Base-by-base conservation (phyloP, 73 alveolate genomes). In the Tetrahymena elliotti region DNA sequence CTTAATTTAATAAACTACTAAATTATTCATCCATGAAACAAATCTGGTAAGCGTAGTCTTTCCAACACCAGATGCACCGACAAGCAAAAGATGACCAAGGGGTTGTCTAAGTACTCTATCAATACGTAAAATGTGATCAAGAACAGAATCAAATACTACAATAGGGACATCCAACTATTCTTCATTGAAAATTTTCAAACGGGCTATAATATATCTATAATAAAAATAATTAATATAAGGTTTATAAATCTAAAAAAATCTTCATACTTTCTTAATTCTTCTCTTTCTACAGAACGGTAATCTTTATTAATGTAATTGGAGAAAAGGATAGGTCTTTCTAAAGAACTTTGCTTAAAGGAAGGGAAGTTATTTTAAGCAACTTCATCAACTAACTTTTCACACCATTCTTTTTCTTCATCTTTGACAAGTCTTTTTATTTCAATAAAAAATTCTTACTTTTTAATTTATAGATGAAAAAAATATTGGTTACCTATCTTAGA, bases 81-180 rank as follows among this genome's bases (percentile, higher is more conserved):
- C 99, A 35, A 99, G 97, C 83, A 99, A 97, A 33, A 99, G 97
- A 94, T 99, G 99, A 35, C 99, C 99, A 13, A 99, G 95, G 11
- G 99, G 99, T 93, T 99, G 99, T 93, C 99, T 97, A 24, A 99
- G 97, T 34, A 99, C 99, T 94, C 99, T 97, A 95, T 99, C 99
- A 94, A 99, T 99, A 96, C 99, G 97, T 83, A 98, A 96, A 37
- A 99, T 98, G 95, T 99, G 99, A 94, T 99, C 99, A 53, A 99
- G 96, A 11, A 99, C 99, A n/a, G 98, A 96, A 97, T 98, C 99
- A 93, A 99, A 98, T n/a, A 99, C 99, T 18, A 99, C 99, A 36
- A 99, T 97, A 10, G 99, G 99, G 54, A 98, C 99, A 95, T 99
- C 98, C 92, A 99, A 98, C 97, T 99, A 99, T 97, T 99, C 99